phyloP scores from a whole-genome alignment of 1,284 basidiomycete genomes.

The Ganoderma multipileum region DNA sequence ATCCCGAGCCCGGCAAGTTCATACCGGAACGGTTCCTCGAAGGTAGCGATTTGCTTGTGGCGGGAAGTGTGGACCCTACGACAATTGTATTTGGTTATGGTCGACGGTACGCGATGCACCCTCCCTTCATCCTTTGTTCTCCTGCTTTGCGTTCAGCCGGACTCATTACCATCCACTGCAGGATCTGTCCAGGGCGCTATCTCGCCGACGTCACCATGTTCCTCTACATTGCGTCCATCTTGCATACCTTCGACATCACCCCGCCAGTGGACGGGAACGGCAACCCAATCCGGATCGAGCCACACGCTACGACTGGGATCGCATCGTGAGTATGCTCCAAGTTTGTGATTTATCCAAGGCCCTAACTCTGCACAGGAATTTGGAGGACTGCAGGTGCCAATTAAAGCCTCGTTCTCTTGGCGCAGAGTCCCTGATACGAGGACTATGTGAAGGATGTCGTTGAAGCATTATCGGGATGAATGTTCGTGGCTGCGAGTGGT shows the following conservation, averaged over 20 bases:
- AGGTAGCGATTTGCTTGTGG: not conserved
- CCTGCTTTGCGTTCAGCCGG: not conserved
- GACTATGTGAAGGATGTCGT: not conserved
- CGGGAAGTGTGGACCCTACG: constrained; percentile 22
- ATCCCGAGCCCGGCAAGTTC: constrained; percentile 30
- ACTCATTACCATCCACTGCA: not conserved
- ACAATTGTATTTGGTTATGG: constrained; percentile 42
- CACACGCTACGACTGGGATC: constrained; percentile 18
- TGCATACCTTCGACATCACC: constrained; percentile 11
- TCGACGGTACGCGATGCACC: constrained; percentile 28
- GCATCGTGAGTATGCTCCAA: not conserved
- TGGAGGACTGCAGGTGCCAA: constrained; percentile 4
- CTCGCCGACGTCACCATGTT: constrained; percentile 7
- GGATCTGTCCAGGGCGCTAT: constrained; percentile 11
- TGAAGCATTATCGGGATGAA: not conserved
- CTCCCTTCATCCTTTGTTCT: not conserved
- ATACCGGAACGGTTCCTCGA: constrained; percentile 32
- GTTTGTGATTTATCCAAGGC: too few relatives aligned
- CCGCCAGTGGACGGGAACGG: constrained; percentile 4
- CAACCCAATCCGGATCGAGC: constrained; percentile 2
- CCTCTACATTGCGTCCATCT: constrained; percentile 2
- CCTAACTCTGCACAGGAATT: not conserved
- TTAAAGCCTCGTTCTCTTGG: constrained; percentile 8
- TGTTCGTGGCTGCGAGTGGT: not conserved
- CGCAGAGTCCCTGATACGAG: not conserved